These are phyloP conservation scores for Apiotrichum montevideense DNA, from an alignment of 1,284 basidiomycete species.

Conservation along the genomic window DNA sequence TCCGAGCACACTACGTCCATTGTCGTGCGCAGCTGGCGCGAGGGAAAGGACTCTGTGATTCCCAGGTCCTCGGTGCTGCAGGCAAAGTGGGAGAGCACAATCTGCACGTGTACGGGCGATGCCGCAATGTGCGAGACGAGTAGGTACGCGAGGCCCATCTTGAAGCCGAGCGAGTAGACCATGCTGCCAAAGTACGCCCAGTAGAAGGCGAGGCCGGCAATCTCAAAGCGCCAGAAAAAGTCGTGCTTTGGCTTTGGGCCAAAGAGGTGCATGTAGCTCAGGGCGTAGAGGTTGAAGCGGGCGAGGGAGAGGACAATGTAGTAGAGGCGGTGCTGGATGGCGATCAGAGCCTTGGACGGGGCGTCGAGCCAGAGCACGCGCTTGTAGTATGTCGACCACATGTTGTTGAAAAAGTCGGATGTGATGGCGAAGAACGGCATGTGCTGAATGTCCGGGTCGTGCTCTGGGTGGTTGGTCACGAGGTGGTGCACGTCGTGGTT, in stretches of 20 bases:
- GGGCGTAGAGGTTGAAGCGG: constrained; percentile 90
- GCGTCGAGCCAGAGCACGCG: constrained; percentile 75
- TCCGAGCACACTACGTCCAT: constrained; percentile 87
- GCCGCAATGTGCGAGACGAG: constrained; percentile 53
- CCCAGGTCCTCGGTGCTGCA: constrained; percentile 91
- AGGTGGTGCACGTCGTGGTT: constrained; percentile 98
- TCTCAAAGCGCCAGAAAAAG: constrained; percentile 47
- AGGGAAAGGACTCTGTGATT: constrained; percentile 81
- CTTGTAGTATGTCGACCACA: constrained; percentile 95
- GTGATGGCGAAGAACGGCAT: constrained; percentile 95
- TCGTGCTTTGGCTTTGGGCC: constrained; percentile 44
- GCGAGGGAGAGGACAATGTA: constrained; percentile 87
- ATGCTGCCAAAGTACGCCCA: constrained; percentile 53
- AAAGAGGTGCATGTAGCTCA: constrained; percentile 74
- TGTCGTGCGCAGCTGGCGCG: constrained; percentile 90
- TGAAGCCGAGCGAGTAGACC: constrained; percentile 47
- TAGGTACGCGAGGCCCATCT: constrained; percentile 49
- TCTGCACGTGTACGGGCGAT: constrained; percentile 57
- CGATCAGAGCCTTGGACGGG: constrained; percentile 61
- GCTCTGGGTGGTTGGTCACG: constrained; percentile 93
- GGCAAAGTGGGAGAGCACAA: constrained; percentile 95
- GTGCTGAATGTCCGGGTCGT: constrained; percentile 84
- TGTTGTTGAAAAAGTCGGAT: constrained; percentile 70
- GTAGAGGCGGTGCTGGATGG: constrained; percentile 85
- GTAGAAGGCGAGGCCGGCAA: constrained; percentile 50